A percentile compares a stretch with the other conserved stretches of the same genome.
Evolutionary conservation across 2,329 filamentous ascomycete species (phyloP).

Genomic region (Aspergillus floridensis): DNA sequence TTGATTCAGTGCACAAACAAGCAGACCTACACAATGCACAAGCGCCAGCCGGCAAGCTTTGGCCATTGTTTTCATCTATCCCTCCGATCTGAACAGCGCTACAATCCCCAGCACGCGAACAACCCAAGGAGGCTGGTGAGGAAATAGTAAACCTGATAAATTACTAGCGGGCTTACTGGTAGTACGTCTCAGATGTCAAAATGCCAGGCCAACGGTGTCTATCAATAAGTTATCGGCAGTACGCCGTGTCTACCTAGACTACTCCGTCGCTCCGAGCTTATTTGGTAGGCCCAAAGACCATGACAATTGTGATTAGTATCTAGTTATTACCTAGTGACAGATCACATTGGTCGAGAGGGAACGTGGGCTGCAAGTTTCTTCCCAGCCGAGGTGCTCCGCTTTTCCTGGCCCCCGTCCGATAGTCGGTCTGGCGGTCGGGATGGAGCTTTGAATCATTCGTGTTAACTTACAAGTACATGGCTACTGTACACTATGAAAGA

Average conservation of each 20-base stretch:
- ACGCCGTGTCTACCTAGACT: not conserved
- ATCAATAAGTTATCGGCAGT: too few species aligned
- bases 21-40: not conserved
- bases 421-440: not conserved
- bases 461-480: not conserved
- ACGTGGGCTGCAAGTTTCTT: slow-evolving; percentile 20
- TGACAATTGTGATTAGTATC: slow-evolving; percentile 12
- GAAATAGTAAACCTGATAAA: not conserved
- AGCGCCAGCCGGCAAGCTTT: not conserved
- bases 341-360: slow-evolving; percentile 2
- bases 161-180: not conserved
- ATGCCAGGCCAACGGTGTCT: slow-evolving; percentile 10
- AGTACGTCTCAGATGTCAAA: slow-evolving; percentile 9
- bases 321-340: not conserved
- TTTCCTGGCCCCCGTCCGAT: not conserved
- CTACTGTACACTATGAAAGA: too few species aligned
- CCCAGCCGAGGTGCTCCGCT: not conserved
- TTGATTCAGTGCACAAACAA: too few species aligned
- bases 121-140: not conserved
- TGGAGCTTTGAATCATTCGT: slow-evolving; percentile 10
- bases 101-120: slow-evolving; percentile 3
- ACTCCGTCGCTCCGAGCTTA: slow-evolving; percentile 8
- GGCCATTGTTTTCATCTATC: not conserved
- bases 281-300: slow-evolving; percentile 4
- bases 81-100: not conserved